These are phyloP conservation scores for Aristolochia californica DNA, from an alignment of 164 flowering plant species.

Conservation along the genomic window DNA sequence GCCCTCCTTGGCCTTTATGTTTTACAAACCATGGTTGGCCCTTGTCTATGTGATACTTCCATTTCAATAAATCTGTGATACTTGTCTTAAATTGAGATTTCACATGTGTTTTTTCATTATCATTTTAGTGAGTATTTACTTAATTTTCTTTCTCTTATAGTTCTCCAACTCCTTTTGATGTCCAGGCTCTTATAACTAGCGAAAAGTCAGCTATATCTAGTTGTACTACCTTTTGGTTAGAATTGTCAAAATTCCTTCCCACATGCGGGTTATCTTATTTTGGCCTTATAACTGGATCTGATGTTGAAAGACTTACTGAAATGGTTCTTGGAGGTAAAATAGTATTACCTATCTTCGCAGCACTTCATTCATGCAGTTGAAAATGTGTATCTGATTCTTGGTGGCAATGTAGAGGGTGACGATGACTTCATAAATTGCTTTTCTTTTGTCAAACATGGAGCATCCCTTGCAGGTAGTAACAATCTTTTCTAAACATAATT, in stretches of 20 bases:
- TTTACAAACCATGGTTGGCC: constrained; percentile 58
- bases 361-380: constrained; percentile 2
- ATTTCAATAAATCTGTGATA: not conserved
- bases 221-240: constrained; percentile 26
- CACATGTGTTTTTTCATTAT: not conserved
- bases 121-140: not conserved
- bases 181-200: constrained; percentile 57
- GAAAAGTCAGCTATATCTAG: constrained; percentile 15
- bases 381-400: not conserved
- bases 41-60: not conserved
- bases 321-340: constrained; percentile 38
- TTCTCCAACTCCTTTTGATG: not conserved
- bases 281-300: constrained; percentile 51
- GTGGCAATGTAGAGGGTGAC: constrained; percentile 27
- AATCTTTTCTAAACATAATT: not conserved
- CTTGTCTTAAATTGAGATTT: not conserved
- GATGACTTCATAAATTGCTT: constrained; percentile 43
- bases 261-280: constrained; percentile 59
- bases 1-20: constrained; percentile 69
- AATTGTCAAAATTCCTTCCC: constrained; percentile 40
- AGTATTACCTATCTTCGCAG: not conserved
- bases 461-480: constrained; percentile 58
- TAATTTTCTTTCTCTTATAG: not conserved
- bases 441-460: constrained; percentile 56
- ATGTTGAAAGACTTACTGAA: constrained; percentile 27